A percentile compares a stretch with the other conserved stretches of the same genome.
These are phyloP conservation scores for Mallotus repandus DNA, from an alignment of 441 rosid species.

Conservation along the genomic window DNA sequence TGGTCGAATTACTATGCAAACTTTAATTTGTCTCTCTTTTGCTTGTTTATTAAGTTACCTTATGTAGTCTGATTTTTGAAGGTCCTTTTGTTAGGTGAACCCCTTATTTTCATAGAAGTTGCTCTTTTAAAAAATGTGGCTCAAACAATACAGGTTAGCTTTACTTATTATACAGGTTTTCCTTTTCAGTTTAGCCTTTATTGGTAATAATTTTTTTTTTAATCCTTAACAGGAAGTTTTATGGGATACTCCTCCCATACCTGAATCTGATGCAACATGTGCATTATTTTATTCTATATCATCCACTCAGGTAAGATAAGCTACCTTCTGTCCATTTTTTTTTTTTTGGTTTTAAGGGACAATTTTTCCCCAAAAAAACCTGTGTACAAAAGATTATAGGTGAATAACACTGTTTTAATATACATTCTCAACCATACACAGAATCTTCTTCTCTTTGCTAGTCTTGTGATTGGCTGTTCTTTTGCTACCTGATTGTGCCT, in stretches of 20 bases:
- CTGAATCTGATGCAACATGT: conserved; percentile 71
- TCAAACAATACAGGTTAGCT: conserved; percentile 72
- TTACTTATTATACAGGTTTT: conserved; percentile 14
- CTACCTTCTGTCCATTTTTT: not conserved
- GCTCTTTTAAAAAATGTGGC: conserved; percentile 78
- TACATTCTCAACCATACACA: too few relatives aligned
- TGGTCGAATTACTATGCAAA: not conserved
- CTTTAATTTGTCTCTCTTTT: not conserved
- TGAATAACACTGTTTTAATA: too few relatives aligned
- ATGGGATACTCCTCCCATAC: conserved; percentile 89
- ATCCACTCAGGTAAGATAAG: conserved; percentile 68
- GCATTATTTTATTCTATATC: conserved; percentile 97
- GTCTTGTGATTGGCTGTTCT: not conserved
- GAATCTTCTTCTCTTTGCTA: too few relatives aligned
- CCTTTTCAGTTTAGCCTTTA: conserved; percentile 10
- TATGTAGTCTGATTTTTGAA: conserved; percentile 2
- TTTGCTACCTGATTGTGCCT: not conserved
- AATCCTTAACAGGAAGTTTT: conserved; percentile 70
- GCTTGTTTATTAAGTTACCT: not conserved
- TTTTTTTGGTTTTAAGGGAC: conserved; percentile 5
- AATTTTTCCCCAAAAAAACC: too few relatives aligned
- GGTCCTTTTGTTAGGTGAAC: conserved; percentile 60
- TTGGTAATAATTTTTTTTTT: conserved; percentile 11
- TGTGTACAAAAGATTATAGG: too few relatives aligned
- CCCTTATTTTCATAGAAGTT: conserved; percentile 97